Evolutionary conservation across 495 filamentous ascomycete genomes (phyloP).

Genomic region (Endocarpon pusillum): DNA sequence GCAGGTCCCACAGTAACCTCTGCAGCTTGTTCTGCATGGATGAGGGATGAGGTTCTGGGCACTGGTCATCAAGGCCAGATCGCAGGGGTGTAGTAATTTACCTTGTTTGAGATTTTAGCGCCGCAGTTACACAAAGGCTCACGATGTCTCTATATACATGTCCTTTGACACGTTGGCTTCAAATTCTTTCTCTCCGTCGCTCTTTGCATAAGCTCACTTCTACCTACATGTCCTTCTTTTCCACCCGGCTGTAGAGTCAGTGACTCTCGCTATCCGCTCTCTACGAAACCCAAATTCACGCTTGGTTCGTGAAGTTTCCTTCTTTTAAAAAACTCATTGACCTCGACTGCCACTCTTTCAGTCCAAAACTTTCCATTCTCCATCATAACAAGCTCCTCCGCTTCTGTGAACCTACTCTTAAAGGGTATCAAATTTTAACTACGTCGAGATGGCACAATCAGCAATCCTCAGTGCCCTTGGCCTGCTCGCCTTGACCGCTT

Average conservation of each 20-base stretch:
- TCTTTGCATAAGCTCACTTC: no score
- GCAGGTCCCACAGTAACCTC: no score
- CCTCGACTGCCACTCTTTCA: not conserved
- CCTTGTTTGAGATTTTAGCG: no score
- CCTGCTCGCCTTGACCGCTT: slow-evolving; percentile 12
- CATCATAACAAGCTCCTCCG: not conserved
- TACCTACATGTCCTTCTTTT: not conserved
- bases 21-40: no score
- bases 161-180: no score
- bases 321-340: not conserved
- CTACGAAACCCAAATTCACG: slow-evolving; percentile 1
- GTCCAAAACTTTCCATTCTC: not conserved
- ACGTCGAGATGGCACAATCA: not conserved
- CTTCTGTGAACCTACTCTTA: not conserved
- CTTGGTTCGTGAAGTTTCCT: not conserved
- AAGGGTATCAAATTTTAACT: not conserved
- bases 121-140: no score
- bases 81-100: no score
- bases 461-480: slow-evolving; percentile 3
- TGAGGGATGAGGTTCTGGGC: no score
- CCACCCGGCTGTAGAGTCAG: slow-evolving; percentile 1
- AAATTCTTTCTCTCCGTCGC: no score
- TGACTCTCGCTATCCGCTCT: slow-evolving; percentile 1
- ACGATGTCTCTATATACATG: no score
- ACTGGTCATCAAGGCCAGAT: no score